Evolutionary conservation across 305 asterid genomes (phyloP).

Genomic region (Fraxinus sp.): DNA sequence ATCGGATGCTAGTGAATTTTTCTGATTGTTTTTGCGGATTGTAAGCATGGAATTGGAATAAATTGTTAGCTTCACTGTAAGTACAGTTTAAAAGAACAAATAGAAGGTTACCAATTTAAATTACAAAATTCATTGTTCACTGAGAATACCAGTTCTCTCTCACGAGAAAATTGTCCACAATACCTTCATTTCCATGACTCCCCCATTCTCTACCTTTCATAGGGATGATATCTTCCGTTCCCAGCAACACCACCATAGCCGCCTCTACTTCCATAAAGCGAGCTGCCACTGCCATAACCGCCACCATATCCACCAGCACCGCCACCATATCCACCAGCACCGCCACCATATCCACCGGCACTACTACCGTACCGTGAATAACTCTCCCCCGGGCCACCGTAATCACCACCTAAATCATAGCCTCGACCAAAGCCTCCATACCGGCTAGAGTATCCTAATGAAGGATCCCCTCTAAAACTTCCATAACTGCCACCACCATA

Average conservation of each 20-base stretch:
- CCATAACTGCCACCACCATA: constrained; percentile 46
- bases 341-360: constrained; percentile 33
- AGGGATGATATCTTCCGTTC: constrained; percentile 41
- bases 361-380: constrained; percentile 39
- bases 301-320: constrained; percentile 22
- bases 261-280: constrained; percentile 32
- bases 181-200: background rate
- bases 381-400: constrained; percentile 40
- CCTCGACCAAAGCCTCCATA: constrained; percentile 53
- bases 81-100: background rate
- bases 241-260: constrained; percentile 28
- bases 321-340: constrained; percentile 36
- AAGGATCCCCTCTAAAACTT: constrained; percentile 43
- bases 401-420: constrained; percentile 45
- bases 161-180: background rate
- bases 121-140: background rate
- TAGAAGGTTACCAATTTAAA: background rate
- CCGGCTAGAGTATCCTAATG: constrained; percentile 46
- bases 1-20: background rate
- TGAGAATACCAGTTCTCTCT: background rate
- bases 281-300: constrained; percentile 36
- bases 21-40: background rate
- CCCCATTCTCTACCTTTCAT: constrained; percentile 27
- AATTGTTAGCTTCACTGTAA: background rate
- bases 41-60: background rate